Percentiles rank a stretch among this genome's conserved stretches.
phyloP scores from a whole-genome alignment of 805 yeast genomes.

The Candida germanica region DNA sequence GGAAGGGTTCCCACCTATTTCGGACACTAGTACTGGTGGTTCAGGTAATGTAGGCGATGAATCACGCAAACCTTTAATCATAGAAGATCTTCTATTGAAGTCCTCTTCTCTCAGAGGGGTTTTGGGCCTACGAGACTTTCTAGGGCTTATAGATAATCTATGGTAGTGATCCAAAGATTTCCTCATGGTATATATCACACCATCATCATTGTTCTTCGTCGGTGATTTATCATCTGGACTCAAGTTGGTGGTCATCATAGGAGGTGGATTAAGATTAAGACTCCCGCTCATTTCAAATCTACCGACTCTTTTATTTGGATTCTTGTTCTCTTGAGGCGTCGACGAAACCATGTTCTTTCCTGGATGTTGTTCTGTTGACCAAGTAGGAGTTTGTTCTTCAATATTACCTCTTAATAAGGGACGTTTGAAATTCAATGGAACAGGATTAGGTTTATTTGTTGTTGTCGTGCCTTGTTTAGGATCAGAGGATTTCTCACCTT shows the following conservation, averaged over 20 bases:
- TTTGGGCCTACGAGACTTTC: slow-evolving; percentile 21
- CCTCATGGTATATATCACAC: slow-evolving; percentile 25
- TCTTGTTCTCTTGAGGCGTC: slow-evolving; percentile 7
- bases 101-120: slow-evolving; percentile 9
- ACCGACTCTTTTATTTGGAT: slow-evolving; percentile 4
- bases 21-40: slow-evolving; percentile 40
- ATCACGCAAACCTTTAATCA: slow-evolving; percentile 33
- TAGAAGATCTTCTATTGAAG: slow-evolving; percentile 26
- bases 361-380: slow-evolving; percentile 27
- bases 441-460: background rate
- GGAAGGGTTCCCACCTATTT: slow-evolving; percentile 25
- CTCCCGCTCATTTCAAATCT: slow-evolving; percentile 23
- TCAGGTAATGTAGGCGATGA: slow-evolving; percentile 45
- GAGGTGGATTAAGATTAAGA: slow-evolving; percentile 21
- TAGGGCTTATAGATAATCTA: slow-evolving; percentile 29
- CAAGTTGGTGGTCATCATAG: slow-evolving; percentile 12
- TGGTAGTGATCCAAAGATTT: slow-evolving; percentile 31
- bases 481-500: background rate
- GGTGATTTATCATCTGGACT: slow-evolving; percentile 10
- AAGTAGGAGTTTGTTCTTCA: slow-evolving; percentile 33
- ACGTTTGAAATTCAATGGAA: slow-evolving; percentile 13
- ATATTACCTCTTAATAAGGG: slow-evolving; percentile 18
- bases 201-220: slow-evolving; percentile 10
- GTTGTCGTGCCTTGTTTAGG: background rate
- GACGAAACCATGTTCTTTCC: slow-evolving; percentile 12